Base-by-base conservation (phyloP, 2,329 filamentous ascomycete species). In the Aspergillus uvarum region DNA sequence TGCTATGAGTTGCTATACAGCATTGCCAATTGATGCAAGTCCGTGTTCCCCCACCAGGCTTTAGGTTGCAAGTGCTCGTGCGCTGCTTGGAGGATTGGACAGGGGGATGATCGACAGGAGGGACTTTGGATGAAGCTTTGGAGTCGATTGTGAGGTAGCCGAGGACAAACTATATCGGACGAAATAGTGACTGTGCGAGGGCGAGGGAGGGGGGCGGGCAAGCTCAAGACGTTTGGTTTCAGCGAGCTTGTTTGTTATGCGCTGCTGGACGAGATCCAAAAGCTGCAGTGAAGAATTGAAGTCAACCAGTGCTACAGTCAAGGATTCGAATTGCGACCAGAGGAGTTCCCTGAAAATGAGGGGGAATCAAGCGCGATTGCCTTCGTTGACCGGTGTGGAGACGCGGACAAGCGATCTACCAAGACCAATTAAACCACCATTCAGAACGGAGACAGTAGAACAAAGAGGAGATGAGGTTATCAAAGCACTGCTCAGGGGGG, bases 21-120 rank as follows among this genome's bases (percentile, higher is more conserved):
- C 78, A 75, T 72, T 73, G 70, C 71, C 72, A 58, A 61, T 47
- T 26, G 56, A 63, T 63, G 62, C 59, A 63, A 35, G 47, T 58
- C 55, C 38, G 56, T 59, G 56, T 58, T 63, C 51, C 59, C 59
- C 65, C 63, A 48, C 60, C 56, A 47, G 51, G 49, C 32, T 56
- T 56, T 48, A 44, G 53, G 47, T 32, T 56, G 47, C 47, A 48
- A 38, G 32, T 58, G 51, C 52, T 57, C 52, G 54, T 55, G 54
- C 54, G 57, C 56, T 44, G 38, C 14, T 44, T 8, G 14, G 14
- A 19, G 6, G 16, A 3, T 1, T 16, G 16, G 14, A 19, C 6
- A 56, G 47, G 35, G 50, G 22, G 56, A 50, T 32, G 63, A 69
- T 68, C 65, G 65, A 65, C 63, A 69, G 59, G 65, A 65, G 68